These are phyloP conservation scores for Lentinus tigrinus DNA, from an alignment of 768 basidiomycete species.

Conservation along the genomic window DNA sequence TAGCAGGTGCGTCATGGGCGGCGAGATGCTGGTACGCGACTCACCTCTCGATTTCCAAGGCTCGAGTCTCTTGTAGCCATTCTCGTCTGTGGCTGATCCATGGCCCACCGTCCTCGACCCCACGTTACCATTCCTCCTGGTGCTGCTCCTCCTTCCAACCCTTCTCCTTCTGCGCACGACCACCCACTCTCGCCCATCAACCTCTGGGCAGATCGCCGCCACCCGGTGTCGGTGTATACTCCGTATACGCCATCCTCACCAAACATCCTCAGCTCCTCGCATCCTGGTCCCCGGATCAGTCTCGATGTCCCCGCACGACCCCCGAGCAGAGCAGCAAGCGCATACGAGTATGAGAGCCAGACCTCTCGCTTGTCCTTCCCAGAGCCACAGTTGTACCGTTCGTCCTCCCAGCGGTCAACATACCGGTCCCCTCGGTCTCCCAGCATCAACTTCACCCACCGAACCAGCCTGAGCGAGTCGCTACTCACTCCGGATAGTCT, in stretches of 20 bases:
- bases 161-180: constrained; percentile 29
- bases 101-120: constrained; percentile 23
- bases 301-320: constrained; percentile 28
- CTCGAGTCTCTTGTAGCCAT: constrained; percentile 1
- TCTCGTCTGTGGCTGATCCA: constrained; percentile 18
- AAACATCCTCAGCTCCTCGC: constrained; percentile 9
- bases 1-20: constrained; percentile 14
- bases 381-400: constrained; percentile 29
- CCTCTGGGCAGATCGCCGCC: constrained; percentile 33
- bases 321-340: constrained; percentile 40
- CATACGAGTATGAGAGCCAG: constrained; percentile 29
- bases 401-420: constrained; percentile 23
- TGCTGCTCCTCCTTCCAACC: constrained; percentile 32
- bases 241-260: constrained; percentile 7
- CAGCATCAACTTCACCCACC: constrained; percentile 17
- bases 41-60: background rate
- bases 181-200: constrained; percentile 32
- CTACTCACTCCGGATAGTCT: constrained; percentile 15
- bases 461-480: constrained; percentile 26
- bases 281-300: constrained; percentile 19
- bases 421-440: constrained; percentile 9
- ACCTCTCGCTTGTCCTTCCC: constrained; percentile 24
- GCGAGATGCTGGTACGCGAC: background rate
- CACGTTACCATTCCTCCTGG: constrained; percentile 39
- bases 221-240: constrained; percentile 13